Evolutionary conservation across 2,329 filamentous ascomycete species (phyloP), one percentile per base, ranked within the genome.

Genomic region (Cladosporium sp.): DNA sequence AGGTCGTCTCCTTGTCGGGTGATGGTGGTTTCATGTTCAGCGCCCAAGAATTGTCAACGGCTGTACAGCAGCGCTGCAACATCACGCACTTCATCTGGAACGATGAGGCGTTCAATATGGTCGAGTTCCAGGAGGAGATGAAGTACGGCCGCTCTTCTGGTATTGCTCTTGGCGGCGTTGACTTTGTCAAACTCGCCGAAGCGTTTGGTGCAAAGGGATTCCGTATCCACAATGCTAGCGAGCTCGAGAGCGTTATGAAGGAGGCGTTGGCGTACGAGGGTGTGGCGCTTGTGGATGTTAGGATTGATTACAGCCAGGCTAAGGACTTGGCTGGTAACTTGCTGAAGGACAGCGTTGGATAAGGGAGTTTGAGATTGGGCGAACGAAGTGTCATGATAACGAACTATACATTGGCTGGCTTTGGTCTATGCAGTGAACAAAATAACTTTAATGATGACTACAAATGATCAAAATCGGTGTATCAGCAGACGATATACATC

Each of bases 11-110:
- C 39, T 59, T 80, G 45, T 74, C 71, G 58, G 78, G 78, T 40
- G 78, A 80, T 63, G 78, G 78, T 17, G 78, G 78, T 19, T 80
- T 80, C 69, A 78, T 80, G 71, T 80, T 79, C 70, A 77, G 75
- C 19, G 72, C 72, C 0, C 76, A 78, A 60, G 78, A 80, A 60
- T 68, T 80, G 3, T 72, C 68, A 0, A 80, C 78, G 0, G 78
- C 78, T 4, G 76, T 80, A 15, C 72, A 74, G 62, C 76, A 80
- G 51, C 70, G 72, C 7, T 80, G 77, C 66, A 73, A 80, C 59
- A 78, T 80, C 63, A 79, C 78, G 17, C 78, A 80, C 63, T 80
- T 80, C 61, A 72, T 80, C 62, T 80, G 77, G 77, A 80, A 80
- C 64, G 78, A 80, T 61, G 75, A 75, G 45, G 73, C 73, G 30